These are phyloP conservation scores for Trichoderma sp. DNA, from an alignment of 2,329 filamentous ascomycete species.

Conservation along the genomic window DNA sequence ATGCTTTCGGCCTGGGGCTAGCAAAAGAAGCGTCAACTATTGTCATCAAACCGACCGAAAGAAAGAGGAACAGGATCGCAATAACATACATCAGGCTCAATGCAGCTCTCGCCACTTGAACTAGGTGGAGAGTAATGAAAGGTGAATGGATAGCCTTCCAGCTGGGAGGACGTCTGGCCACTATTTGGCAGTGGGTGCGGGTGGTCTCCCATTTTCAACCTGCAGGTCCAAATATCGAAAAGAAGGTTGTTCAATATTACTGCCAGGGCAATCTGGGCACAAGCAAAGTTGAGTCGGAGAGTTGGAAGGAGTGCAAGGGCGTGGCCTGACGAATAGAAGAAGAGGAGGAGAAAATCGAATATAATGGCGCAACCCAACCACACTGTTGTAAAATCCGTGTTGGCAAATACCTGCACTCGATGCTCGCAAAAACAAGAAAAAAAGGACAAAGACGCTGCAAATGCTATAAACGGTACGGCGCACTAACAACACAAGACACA, in stretches of 20 bases:
- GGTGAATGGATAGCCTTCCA: constrained; percentile 37
- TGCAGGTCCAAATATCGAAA: no score
- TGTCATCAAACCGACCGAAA: background rate
- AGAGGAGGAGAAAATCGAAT: background rate
- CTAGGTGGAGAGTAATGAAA: constrained; percentile 36
- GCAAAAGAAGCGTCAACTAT: background rate
- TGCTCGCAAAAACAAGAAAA: background rate
- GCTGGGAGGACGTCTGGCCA: background rate
- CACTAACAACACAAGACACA: background rate
- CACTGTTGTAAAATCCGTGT: background rate
- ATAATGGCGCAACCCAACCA: background rate
- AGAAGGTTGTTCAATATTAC: background rate
- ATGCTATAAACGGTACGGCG: background rate
- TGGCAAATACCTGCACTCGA: background rate
- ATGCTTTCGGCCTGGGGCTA: constrained; percentile 13
- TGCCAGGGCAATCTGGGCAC: background rate
- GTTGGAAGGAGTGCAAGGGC: background rate
- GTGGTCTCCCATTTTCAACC: constrained; percentile 4
- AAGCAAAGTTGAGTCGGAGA: background rate
- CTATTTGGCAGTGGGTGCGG: background rate
- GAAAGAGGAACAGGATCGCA: no score
- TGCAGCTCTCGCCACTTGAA: constrained; percentile 35
- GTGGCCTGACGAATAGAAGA: background rate
- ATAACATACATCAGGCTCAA: constrained; percentile 39
- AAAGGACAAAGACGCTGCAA: background rate